Base-by-base conservation (phyloP, 129 eudicot genomes). In the Smallanthus sonchifolius region DNA sequence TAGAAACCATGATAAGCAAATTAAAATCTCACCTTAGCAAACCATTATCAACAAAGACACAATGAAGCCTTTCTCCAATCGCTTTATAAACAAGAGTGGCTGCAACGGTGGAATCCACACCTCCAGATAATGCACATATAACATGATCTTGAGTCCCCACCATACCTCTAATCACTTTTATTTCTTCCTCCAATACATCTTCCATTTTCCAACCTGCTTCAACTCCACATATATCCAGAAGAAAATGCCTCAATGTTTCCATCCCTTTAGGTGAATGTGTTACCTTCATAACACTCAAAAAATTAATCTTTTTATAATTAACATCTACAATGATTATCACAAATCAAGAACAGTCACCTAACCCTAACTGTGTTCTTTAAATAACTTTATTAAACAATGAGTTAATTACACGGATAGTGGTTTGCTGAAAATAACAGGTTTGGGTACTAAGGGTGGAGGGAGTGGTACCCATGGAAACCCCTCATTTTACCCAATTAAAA, bases 81-180 rank as follows among this genome's bases (percentile, higher is more conserved):
- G 96, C 98, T 70, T 85, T 93, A 72, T 93, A 91, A 75, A 93
- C 97, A 47, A 93, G 97, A 28, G 98, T 90, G 57, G 97, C 98
- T 51, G 98, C 98, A 75, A 93, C 98, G 0, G 98, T 90, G 19
- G 97, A 93, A 83, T 93, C 98, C 13, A 93, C 98, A 51, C 98
- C 97, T 19, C 98, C 98, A 8, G 98, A 93, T 63, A 93, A 77
- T 7, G 97, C 98, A 86, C 98, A 93, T 30, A 93, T 93, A 42
- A 93, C 98, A 80, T 86, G 98, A 59, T 93, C 97, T 17, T 90
- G 91, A 70, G 87, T 79, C 16, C 91, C 92, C 7, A 93, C 92
- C 72, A 80, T 86, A 38, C 65, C 72, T 70, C 87, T 79, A 10
- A 93, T 88, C 32, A 82, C 84, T 79, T 85, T 85, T 17, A 93